Base-by-base conservation (phyloP, 2,329 filamentous ascomycete species). In the Periconia macrospinosa region DNA sequence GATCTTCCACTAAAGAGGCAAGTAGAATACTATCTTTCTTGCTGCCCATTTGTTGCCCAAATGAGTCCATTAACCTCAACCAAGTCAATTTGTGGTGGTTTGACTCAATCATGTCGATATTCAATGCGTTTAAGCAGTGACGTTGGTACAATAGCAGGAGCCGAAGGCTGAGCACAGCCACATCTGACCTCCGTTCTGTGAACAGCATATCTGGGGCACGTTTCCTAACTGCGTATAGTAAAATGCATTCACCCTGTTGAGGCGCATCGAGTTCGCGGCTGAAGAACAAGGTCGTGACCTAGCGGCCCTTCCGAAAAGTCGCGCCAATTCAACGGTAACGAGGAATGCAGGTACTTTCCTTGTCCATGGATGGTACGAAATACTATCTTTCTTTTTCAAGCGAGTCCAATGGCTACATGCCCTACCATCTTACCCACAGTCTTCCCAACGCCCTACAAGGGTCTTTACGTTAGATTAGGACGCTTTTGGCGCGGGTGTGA, bases 111-210 rank as follows among this genome's bases (percentile, higher is more conserved):
- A 27, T 27, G 23, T 27, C 23, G 23, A 27, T 27, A 27, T 3
- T 8, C 23, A 27, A 5, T 27, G 11, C 15, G 33, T 37, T 37
- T n/a, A 37, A 37, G 33, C 11, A 37, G 33, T 37, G 33, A 37
- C 33, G 11, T 37, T 37, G 33, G 15, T 3, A 33, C 13, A 33
- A n/a, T n/a, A 58, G 44, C 50, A 56, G 47, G 41, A 62, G 53
- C 59, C 50, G 59, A 54, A 61, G 62, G 66, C 65, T 67, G 62
- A 65, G 62, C 63, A 66, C 63, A 59, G 66, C 66, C 66, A 62
- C 64, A 50, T 41, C 52, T 60, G 30, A 37, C 60, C 54, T 60
- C 48, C 50, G 50, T 53, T 49, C 47, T 43, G 47, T 53, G 35
- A 50, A 57, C 47, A 54, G 45, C 42, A 49, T 45, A 27, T 27